Evolutionary conservation across 2,329 filamentous ascomycete genomes (phyloP), one percentile per base, ranked within the genome.

Genomic region (Cryphonectria radicalis): DNA sequence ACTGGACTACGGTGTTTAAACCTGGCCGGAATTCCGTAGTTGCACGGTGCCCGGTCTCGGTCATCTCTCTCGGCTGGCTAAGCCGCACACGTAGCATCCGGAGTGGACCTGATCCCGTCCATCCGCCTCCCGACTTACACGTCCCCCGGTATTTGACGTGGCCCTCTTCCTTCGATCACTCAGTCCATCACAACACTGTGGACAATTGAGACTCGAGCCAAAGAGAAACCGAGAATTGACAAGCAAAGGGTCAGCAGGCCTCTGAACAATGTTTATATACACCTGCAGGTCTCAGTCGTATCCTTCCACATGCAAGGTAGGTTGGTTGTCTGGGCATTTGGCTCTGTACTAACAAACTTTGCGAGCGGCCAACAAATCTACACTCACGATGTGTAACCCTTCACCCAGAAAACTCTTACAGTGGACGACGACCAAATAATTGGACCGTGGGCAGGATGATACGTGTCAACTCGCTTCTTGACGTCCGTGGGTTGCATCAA

Each of bases 11-110:
- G n/a, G 50, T 42, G 35, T 63, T 68, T 63, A 62, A 66, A 72
- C 70, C 70, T 72, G 70, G 70, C 70, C 70, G 70, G 70, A 72
- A 72, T 70, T 53, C 63, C 63, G 69, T 70, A 72, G 19, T 72
- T 72, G 64, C 67, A 72, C 70, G 70, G 70, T 72, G 70, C 70
- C 70, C 70, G 70, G 63, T 32, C 65, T 70, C 70, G 70, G 70
- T 70, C 62, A n/a, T 43, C 40, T 63, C 25, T 50, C n/a, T 64
- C 70, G 59, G 57, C 40, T 43, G 19, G 63, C 57, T 40, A 66
- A 62, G 63, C 50, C 28, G 28, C 22, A 64, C 35, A 63, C 67
- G 66, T 66, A 69, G 66, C 37, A 64, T 50, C 68, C 70, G 64
- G 68, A 60, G 66, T 65, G 35, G 67, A 53, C 40, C 63, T 67